A percentile compares a stretch with the other conserved stretches of the same genome.
Conservation (phyloP, 345 rosid genomes). For the Gossypium rotundifolium region DNA sequence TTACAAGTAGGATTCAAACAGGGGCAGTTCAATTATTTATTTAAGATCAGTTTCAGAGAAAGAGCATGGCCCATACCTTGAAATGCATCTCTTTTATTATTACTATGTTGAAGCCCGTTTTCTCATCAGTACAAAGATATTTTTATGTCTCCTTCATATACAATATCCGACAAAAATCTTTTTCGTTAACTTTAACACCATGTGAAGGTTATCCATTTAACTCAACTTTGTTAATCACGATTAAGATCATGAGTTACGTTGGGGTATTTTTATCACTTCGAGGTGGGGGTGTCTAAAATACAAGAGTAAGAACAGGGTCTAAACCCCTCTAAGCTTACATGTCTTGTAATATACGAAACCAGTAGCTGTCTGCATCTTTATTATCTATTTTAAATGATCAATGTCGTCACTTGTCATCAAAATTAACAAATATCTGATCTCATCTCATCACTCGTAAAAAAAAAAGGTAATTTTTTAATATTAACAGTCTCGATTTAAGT, state of each 20-base stretch:
- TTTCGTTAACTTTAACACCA: background rate
- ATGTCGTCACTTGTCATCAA: constrained; percentile 12
- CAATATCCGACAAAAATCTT: background rate
- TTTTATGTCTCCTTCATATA: background rate
- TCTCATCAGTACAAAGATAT: background rate
- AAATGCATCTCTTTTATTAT: background rate
- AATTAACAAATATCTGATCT: background rate
- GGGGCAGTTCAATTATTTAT: constrained; percentile 2
- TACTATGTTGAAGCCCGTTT: background rate
- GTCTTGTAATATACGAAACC: constrained; percentile 42
- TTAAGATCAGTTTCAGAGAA: background rate
- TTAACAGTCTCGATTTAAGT: background rate
- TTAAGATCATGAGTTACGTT: background rate
- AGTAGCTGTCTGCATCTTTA: background rate
- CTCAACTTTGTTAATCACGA: background rate
- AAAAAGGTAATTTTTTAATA: background rate
- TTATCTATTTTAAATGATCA: constrained; percentile 4
- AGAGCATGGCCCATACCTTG: background rate
- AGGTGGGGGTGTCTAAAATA: constrained; percentile 17
- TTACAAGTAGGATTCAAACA: background rate
- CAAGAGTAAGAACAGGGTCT: background rate
- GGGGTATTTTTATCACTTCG: constrained; percentile 20
- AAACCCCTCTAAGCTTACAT: background rate
- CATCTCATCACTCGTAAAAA: background rate
- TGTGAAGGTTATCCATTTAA: no score